phyloP scores from a whole-genome alignment of 257 asterid species.

The Coffea eugenioides region DNA sequence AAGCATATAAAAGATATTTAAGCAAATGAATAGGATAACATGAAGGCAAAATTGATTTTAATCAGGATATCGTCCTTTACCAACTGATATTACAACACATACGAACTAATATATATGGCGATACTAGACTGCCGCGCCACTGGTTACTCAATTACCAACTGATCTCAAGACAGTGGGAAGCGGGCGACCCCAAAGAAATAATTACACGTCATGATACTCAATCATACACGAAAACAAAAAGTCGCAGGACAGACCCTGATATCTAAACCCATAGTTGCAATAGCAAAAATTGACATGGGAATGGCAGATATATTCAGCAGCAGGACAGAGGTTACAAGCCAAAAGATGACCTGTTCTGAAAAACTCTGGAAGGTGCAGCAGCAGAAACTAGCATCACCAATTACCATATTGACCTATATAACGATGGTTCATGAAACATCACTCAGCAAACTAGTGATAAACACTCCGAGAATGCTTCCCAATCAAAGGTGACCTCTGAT shows the following conservation, averaged over 20 bases:
- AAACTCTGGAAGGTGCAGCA: conserved; percentile 6
- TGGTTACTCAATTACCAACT: neutral
- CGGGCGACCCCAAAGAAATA: neutral
- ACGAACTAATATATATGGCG: neutral
- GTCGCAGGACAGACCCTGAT: neutral
- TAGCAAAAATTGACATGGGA: neutral
- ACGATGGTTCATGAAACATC: neutral
- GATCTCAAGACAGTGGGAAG: neutral
- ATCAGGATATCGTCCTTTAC: neutral
- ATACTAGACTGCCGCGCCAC: neutral
- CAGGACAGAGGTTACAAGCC: neutral
- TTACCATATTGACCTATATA: neutral
- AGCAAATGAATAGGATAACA: neutral
- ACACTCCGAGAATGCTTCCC: neutral
- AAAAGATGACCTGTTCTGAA: neutral
- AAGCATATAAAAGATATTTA: neutral
- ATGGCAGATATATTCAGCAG: neutral
- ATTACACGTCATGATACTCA: neutral
- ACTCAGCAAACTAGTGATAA: neutral
- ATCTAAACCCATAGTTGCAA: neutral
- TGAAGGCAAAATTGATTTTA: neutral
- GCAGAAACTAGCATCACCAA: conserved; percentile 5
- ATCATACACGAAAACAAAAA: neutral
- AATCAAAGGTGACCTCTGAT: neutral
- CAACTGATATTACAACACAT: neutral